Evolutionary conservation across 306 rosid species (phyloP).

Genomic region (Citrullus colocynthis): DNA sequence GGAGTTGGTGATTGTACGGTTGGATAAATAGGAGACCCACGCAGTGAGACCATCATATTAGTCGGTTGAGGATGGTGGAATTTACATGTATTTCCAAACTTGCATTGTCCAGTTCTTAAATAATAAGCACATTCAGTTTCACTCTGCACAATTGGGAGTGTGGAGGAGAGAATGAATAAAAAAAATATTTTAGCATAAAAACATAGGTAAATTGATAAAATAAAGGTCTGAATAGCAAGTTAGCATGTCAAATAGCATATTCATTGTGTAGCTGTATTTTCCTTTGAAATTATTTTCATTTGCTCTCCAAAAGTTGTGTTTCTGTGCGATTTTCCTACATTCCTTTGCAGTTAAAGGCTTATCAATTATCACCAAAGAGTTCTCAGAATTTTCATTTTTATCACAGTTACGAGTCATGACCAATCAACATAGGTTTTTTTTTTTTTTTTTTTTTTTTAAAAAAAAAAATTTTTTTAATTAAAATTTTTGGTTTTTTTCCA

Average conservation of each 20-base stretch:
- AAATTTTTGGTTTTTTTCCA: too few relatives aligned
- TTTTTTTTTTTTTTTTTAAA: too few relatives aligned
- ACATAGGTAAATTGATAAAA: not conserved
- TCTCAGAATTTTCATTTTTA: not conserved
- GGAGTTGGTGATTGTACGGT: slow-evolving; percentile 86
- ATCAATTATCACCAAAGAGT: not conserved
- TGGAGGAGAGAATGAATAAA: slow-evolving; percentile 14
- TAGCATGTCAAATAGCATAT: not conserved
- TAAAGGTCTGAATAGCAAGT: not conserved
- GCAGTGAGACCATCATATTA: slow-evolving; percentile 83
- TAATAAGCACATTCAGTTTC: slow-evolving; percentile 83
- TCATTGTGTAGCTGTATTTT: not conserved
- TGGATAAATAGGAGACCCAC: slow-evolving; percentile 78
- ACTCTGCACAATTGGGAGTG: slow-evolving; percentile 31
- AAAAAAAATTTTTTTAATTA: not conserved
- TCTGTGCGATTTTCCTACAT: not conserved
- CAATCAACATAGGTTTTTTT: not conserved
- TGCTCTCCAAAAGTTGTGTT: not conserved
- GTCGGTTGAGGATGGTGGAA: slow-evolving; percentile 92
- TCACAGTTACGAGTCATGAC: not conserved
- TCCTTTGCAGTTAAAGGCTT: not conserved
- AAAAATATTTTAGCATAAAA: not conserved
- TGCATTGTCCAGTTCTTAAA: slow-evolving; percentile 92
- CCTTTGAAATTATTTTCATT: too few relatives aligned
- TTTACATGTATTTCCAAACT: slow-evolving; percentile 87